A percentile compares a stretch with the other conserved stretches of the same genome.
These are phyloP conservation scores for Kockiozyma suomiensis DNA, from an alignment of 805 yeast species.

Conservation along the genomic window DNA sequence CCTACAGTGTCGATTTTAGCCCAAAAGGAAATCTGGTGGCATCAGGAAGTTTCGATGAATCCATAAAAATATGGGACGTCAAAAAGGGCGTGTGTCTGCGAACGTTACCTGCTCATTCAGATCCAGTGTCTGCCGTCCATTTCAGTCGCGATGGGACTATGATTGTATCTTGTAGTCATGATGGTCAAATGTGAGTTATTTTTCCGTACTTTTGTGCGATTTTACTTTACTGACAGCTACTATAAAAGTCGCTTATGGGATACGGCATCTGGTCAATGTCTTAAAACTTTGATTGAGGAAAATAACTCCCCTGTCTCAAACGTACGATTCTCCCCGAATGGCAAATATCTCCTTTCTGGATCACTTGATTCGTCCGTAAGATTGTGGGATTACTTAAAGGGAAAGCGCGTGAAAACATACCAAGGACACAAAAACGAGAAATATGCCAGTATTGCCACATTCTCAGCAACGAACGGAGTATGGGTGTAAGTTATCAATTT, in stretches of 20 bases:
- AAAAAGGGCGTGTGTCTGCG: conserved; percentile 67
- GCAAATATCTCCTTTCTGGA: conserved; percentile 76
- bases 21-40: conserved; percentile 75
- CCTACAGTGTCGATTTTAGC: conserved; percentile 70
- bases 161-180: conserved; percentile 83
- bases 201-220: conserved; percentile 29
- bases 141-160: conserved; percentile 78
- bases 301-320: conserved; percentile 71
- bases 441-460: conserved; percentile 56
- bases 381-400: conserved; percentile 86
- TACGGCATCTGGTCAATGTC: conserved; percentile 84
- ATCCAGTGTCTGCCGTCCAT: conserved; percentile 78
- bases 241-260: conserved; percentile 67
- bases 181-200: conserved; percentile 66
- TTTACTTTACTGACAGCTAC: neutral
- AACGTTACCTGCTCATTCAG: conserved; percentile 89
- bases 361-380: conserved; percentile 79
- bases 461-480: conserved; percentile 49
- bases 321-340: conserved; percentile 79
- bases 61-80: conserved; percentile 88
- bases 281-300: conserved; percentile 84
- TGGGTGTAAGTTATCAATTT: conserved; percentile 41
- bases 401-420: conserved; percentile 77
- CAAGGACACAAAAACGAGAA: conserved; percentile 46
- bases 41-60: conserved; percentile 88